Evolutionary conservation across 345 rosid species (phyloP), one percentile per base, ranked within the genome.

Genomic region (Eucalyptus pauciflora): DNA sequence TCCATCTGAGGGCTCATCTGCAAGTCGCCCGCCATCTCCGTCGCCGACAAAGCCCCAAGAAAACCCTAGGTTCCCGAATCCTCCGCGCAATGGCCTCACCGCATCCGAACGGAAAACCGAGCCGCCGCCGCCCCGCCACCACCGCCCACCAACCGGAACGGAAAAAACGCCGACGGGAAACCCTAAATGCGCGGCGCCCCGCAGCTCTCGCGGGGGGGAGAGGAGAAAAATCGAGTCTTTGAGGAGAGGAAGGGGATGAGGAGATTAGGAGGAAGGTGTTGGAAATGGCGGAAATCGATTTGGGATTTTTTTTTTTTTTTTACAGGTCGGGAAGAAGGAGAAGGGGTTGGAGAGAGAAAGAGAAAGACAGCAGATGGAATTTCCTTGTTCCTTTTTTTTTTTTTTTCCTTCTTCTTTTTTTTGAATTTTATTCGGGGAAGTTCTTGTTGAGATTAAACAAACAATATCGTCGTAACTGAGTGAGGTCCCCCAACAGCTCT

Each of bases 1-100:
- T 97, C 99, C 95, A 97, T 91, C 93, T 95, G 97, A 89, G 98
- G 96, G 87, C 90, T 94, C 99, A 96, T 95, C 90, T 92, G 97
- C 88, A 97, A 91, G 58, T 94, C 94, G 60, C 91, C 60, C 60
- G 97, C 94, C 98, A 95, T 96, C 37, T 37, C 46, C 45, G 67
- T 37, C 18, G 67, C 67, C 87, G 67, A 54, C 7, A 29, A 86
- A 86, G 29, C 69, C 67, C 87, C 87, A 2, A 37, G 29, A 86
- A 86, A 86, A 51, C 17, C 87, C 60, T 50, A 86, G 43, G 24
- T 18, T 50, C 60, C 87, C 49, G 22, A 86, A 86, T 25, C 41
- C 54, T 4, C 58, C 58, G 25, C 56, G 54, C 58, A 86, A 31
- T 18, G 69, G 12, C 33, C 31, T 45, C 51, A 52, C 67, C 62